phyloP scores from a whole-genome alignment of 163 green algal genomes.

The Chloromonas sp. region DNA sequence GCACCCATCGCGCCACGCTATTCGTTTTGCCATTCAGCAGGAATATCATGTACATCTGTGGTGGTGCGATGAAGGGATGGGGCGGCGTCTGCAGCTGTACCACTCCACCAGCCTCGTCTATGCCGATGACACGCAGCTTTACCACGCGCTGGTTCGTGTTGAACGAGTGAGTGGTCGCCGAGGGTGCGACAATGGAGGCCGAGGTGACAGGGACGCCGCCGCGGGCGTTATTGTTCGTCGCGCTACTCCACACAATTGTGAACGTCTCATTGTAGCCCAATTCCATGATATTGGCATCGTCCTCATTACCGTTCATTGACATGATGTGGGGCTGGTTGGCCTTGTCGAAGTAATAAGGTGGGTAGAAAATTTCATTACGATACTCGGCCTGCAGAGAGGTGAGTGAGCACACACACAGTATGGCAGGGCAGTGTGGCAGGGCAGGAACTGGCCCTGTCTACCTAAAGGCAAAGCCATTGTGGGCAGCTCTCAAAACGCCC shows the following conservation, averaged over 20 bases:
- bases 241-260: neutral
- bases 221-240: neutral
- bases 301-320: neutral
- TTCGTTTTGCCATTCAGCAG: slow-evolving; percentile 19
- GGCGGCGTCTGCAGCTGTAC: slow-evolving; percentile 10
- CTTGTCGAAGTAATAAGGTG: slow-evolving; percentile 3
- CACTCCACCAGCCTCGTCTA: neutral
- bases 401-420: neutral
- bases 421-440: too few species aligned
- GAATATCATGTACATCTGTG: slow-evolving; percentile 38
- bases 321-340: slow-evolving; percentile 3
- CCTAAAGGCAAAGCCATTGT: too few species aligned
- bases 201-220: slow-evolving; percentile 11
- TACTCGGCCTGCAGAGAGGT: slow-evolving; percentile 2
- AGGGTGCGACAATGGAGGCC: slow-evolving; percentile 23
- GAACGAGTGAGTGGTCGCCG: slow-evolving; percentile 18
- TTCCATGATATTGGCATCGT: neutral
- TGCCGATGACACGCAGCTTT: neutral
- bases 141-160: slow-evolving; percentile 29
- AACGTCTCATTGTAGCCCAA: slow-evolving; percentile 8
- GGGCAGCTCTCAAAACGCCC: too few species aligned
- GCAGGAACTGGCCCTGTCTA: too few species aligned
- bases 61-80: slow-evolving; percentile 19
- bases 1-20: neutral
- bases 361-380: slow-evolving; percentile 10